Evolutionary conservation across 2,329 filamentous ascomycete genomes (phyloP), one percentile per base, ranked within the genome.

Genomic region (Fusarium stilboides): DNA sequence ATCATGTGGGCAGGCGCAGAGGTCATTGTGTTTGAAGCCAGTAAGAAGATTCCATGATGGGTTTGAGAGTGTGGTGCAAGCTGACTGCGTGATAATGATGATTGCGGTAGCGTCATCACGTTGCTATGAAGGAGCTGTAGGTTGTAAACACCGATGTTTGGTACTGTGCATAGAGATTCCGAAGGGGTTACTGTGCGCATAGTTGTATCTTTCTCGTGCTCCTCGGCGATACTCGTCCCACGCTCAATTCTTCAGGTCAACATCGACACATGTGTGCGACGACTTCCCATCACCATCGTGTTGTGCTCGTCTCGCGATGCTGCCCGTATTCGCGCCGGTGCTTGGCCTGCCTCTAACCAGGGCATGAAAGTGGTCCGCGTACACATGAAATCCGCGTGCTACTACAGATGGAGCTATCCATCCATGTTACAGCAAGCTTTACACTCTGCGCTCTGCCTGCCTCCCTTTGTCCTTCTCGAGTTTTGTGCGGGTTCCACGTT

Each of bases 251-350:
- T 53, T 20, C 28, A 56, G 26, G 19, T 24, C 13, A 24, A 45
- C 22, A 31, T 42, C 34, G 45, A 46, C 14, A 57, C 31, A 34
- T 46, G 51, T 37, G 42, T 62, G 42, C 51, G 31, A 66, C 49
- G 19, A 36, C 43, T 56, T 55, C 26, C 13, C 24, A 63, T 62
- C 26, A 26, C 26, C 44, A 37, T 58, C n/a, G 42, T 61, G 40
- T 45, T 42, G 52, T 66, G 26, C 47, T 49, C 50, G 52, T 52
- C 54, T 69, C 52, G 57, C 67, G 37, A 67, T 63, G 26, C 33
- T 44, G 19, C 42, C 66, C 70, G 70, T 71, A 71, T 70, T 72
- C 62, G 68, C 65, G 71, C 70, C 47, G n/a, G 58, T 40, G 24
- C 57, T 61, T 56, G 43, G 55, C 36, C 37, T 19, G 53, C 50